Base-by-base conservation (phyloP, 83 land plant species). In the Isoetes engelmannii region DNA sequence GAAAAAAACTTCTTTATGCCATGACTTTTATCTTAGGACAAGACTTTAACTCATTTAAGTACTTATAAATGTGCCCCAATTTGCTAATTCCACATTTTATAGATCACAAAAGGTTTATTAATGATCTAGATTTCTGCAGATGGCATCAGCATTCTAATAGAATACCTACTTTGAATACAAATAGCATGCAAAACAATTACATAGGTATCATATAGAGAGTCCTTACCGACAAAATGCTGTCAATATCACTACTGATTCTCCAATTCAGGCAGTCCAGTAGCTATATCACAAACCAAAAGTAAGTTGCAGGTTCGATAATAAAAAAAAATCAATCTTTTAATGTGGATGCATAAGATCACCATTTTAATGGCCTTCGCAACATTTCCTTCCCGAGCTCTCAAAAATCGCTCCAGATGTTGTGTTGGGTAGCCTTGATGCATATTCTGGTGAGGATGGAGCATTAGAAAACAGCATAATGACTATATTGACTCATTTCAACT, bases 341-440 rank as follows among this genome's bases (percentile, higher is more conserved):
- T 13, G 41, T 12, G 0, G 45, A 68, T 17, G 13, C 53, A 59
- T 63, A 61, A 58, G 48, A 75, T 66, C 42, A 90, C 98, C 98
- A 93, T 93, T 76, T 93, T 90, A 46, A 79, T 79, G n/a, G 98
- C 88, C 74, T 93, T 93, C 20, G 79, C 20, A 46, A 90, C 90
- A 84, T 84, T 83, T 56, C 87, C 72, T 8, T 93, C 98, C 56
- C 98, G 85, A 12, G 92, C 98, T 71, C 75, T 85, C 6, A 93
- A 74, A 47, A 93, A 90, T 6, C 96, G 80, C 50, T 81, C 72
- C 66, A 93, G 63, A 8, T 84, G 81, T 57, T 79, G 82, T 7
- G 56, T 48, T 21, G 73, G 75, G 68, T 84, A 81, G 44, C 92
- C 98, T 69, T 80, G 84, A 77, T 93, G 96, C 73, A 93, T 62